Percentiles rank a stretch among this genome's conserved stretches.
Conservation (phyloP, 768 basidiomycete species). For the Tricholoma saponaceum region DNA sequence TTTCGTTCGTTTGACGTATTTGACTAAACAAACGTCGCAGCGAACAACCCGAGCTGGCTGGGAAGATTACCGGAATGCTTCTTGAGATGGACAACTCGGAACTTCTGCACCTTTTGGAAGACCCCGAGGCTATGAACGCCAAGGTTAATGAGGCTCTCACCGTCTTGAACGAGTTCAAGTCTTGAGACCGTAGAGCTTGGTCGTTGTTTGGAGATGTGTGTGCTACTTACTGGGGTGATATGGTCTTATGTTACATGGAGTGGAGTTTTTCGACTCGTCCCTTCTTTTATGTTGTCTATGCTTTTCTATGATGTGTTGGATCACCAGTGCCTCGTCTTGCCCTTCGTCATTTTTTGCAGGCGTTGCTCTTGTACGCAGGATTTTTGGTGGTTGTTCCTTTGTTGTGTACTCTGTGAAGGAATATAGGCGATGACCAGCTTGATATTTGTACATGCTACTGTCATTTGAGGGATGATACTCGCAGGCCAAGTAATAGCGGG, state of each 20-base stretch:
- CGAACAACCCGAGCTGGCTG: conserved; percentile 87
- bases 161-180: conserved; percentile 79
- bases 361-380: conserved; percentile 27
- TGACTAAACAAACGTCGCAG: conserved; percentile 32
- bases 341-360: conserved; percentile 19
- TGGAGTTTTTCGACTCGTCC: conserved; percentile 45
- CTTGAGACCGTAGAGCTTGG: neutral
- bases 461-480: too few species aligned
- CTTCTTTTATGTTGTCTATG: conserved; percentile 38
- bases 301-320: conserved; percentile 33
- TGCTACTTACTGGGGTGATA: neutral
- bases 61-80: conserved; percentile 98
- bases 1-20: conserved; percentile 11
- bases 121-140: conserved; percentile 73
- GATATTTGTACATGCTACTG: neutral
- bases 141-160: conserved; percentile 92
- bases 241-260: conserved; percentile 22
- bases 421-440: conserved; percentile 53
- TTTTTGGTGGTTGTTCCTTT: conserved; percentile 52
- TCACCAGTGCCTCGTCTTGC: conserved; percentile 13
- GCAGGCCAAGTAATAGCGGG: too few species aligned
- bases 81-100: conserved; percentile 98
- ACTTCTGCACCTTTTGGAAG: conserved; percentile 84
- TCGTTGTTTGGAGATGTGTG: neutral
- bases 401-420: conserved; percentile 47